These are phyloP conservation scores for Gentiana macrophylla DNA, from an alignment of 257 asterid genomes.

Conservation along the genomic window DNA sequence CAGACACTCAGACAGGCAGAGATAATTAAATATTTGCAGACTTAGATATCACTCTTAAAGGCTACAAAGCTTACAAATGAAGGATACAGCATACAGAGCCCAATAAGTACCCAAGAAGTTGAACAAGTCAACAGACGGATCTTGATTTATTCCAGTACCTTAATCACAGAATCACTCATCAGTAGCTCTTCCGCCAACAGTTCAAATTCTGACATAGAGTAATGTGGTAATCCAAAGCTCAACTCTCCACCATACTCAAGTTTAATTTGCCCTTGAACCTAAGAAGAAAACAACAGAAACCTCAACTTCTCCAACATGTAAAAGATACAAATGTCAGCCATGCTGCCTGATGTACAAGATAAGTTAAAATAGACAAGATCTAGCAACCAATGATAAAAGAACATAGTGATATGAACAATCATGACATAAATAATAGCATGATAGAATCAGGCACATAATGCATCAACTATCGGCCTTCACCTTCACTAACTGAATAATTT, in stretches of 20 bases:
- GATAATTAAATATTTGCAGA: too few relatives aligned
- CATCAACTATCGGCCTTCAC: too few relatives aligned
- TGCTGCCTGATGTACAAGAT: not conserved
- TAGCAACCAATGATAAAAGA: too few relatives aligned
- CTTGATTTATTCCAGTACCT: constrained; percentile 31
- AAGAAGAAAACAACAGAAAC: constrained; percentile 15
- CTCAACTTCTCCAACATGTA: constrained; percentile 13
- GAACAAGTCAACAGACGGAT: constrained; percentile 5
- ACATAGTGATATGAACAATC: too few relatives aligned
- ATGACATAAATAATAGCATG: too few relatives aligned
- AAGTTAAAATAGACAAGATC: not conserved
- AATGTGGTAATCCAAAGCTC: constrained; percentile 94
- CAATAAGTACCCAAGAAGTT: too few relatives aligned
- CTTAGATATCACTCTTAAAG: too few relatives aligned
- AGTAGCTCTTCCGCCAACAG: constrained; percentile 92
- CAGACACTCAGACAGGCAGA: too few relatives aligned
- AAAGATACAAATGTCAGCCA: not conserved
- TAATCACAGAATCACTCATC: constrained; percentile 84
- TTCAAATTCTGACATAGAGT: constrained; percentile 96
- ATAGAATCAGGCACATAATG: not conserved
- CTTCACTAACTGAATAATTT: too few relatives aligned
- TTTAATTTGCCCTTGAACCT: constrained; percentile 99
- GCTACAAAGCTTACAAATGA: too few relatives aligned
- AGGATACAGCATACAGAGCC: too few relatives aligned
- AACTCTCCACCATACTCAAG: constrained; percentile 59